Base-by-base conservation (phyloP, 2,329 filamentous ascomycete genomes). In the Beauveria scarabaeidicola region DNA sequence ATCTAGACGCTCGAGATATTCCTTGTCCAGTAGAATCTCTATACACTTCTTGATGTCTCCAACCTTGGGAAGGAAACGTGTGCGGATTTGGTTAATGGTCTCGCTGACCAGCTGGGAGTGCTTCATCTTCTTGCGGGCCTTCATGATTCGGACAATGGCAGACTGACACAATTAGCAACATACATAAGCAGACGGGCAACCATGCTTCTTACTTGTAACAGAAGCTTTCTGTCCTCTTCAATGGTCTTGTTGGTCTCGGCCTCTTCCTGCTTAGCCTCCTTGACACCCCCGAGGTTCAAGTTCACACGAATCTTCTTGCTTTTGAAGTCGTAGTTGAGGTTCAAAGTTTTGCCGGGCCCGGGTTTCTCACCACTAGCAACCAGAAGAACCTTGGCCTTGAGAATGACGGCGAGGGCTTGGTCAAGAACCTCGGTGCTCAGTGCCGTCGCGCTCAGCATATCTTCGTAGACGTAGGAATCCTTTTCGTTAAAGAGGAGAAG, bases 1-100 rank as follows among this genome's bases (percentile, higher is more conserved):
- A 52, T 97, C 94, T 61, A 97, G 78, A 60, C 94, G 90, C 79
- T 99, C 94, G 52, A 99, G 84, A 69, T 99, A 99, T 74, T 99
- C 94, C 80, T 99, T 99, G 80, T 99, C 94, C 64, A 99, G 87
- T 44, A 99, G 81, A 64, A 96, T 96, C 75, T 99, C 94, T 72
- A 99, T 97, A 75, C 94, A 97, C 79, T 97, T 99, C 81, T 99
- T 99, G 83, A 99, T 99, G 67, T 99, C 94, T 17, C 85, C 81
- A 32, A 99, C 83, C 77, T 96, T 96, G 44, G 94, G 94, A 61
- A 91, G 86, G 75, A 99, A 99, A 44, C 94, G 90, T 46, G 86
- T 87, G 72, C 89, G 90, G 73, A 99, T 97, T 75, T 97, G 94
- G 69, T 87, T 88, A 73, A 99, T 97, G 25, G 92, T 95, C 76